A percentile compares a stretch with the other conserved stretches of the same genome.
phyloP scores from a whole-genome alignment of 2,329 filamentous ascomycete species.

The Juglanconis sp. region DNA sequence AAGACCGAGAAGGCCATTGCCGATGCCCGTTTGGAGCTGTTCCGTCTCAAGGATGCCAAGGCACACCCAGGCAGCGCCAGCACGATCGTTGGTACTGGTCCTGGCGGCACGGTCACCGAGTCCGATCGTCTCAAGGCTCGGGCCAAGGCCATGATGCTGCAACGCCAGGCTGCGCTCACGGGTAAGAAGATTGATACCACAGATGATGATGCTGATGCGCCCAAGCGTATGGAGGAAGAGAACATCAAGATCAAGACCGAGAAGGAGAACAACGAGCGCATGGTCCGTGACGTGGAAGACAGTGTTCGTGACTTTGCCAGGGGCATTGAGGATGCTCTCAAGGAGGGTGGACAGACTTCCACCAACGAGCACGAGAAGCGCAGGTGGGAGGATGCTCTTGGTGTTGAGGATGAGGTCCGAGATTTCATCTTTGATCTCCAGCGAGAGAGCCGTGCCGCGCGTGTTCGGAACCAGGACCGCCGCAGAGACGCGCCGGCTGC shows the following conservation, averaged over 20 bases:
- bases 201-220: constrained; percentile 73
- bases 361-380: constrained; percentile 85
- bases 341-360: constrained; percentile 72
- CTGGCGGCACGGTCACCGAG: constrained; percentile 86
- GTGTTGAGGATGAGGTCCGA: constrained; percentile 93
- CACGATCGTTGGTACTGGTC: constrained; percentile 85
- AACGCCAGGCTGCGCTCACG: constrained; percentile 86
- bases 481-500: constrained; percentile 41
- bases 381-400: constrained; percentile 92
- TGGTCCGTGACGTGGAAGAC: constrained; percentile 96
- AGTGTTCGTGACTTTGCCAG: constrained; percentile 86
- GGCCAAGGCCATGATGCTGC: constrained; percentile 98
- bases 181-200: constrained; percentile 71
- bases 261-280: constrained; percentile 89
- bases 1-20: constrained; percentile 89
- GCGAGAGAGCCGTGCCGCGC: constrained; percentile 74
- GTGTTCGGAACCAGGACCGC: constrained; percentile 60
- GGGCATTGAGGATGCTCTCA: constrained; percentile 81
- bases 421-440: constrained; percentile 98
- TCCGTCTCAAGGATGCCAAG: constrained; percentile 90
- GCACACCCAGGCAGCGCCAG: constrained; percentile 78
- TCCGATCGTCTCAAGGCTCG: constrained; percentile 91
- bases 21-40: constrained; percentile 86
- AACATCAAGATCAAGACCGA: constrained; percentile 77
- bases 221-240: constrained; percentile 86